Conservation (phyloP, 768 basidiomycete genomes). For the Cystofilobasidium ferigula region DNA sequence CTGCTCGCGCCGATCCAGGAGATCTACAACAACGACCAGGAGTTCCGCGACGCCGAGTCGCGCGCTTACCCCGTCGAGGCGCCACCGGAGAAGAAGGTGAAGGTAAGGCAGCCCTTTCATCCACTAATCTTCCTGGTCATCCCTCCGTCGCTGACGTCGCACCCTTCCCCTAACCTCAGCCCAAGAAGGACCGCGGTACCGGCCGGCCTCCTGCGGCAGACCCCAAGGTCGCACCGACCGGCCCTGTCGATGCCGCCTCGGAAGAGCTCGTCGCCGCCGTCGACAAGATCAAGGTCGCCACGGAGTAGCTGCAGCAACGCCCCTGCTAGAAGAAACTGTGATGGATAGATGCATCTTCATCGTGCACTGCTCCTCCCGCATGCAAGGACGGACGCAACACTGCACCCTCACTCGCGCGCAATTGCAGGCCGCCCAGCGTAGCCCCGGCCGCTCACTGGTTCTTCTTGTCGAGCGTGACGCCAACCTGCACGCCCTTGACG, state of each 20-base stretch:
- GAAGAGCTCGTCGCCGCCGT: not conserved
- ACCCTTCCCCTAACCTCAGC: not conserved
- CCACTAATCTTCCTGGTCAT: not conserved
- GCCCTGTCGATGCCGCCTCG: not conserved
- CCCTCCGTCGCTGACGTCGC: not conserved
- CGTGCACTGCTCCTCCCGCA: not conserved
- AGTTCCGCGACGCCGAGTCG: slow-evolving; percentile 66
- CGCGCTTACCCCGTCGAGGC: slow-evolving; percentile 60
- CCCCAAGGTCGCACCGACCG: not conserved
- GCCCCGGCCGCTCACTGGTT: slow-evolving; percentile 7
- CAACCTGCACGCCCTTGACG: slow-evolving; percentile 18
- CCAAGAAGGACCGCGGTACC: slow-evolving; percentile 5
- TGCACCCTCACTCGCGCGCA: too few species aligned
- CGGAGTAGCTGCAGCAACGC: not conserved
- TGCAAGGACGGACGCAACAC: too few species aligned
- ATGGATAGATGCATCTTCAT: not conserved
- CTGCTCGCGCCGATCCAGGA: slow-evolving; percentile 71
- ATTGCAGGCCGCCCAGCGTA: too few species aligned
- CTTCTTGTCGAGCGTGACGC: slow-evolving; percentile 23
- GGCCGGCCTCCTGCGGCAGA: not conserved
- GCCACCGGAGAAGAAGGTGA: slow-evolving; percentile 28
- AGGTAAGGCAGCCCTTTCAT: slow-evolving; percentile 25
- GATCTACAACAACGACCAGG: slow-evolving; percentile 61
- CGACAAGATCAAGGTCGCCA: slow-evolving; percentile 1
- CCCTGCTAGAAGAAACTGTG: not conserved